Base-by-base conservation (phyloP, 1,284 basidiomycete genomes). In the Laetiporus sulphureus region DNA sequence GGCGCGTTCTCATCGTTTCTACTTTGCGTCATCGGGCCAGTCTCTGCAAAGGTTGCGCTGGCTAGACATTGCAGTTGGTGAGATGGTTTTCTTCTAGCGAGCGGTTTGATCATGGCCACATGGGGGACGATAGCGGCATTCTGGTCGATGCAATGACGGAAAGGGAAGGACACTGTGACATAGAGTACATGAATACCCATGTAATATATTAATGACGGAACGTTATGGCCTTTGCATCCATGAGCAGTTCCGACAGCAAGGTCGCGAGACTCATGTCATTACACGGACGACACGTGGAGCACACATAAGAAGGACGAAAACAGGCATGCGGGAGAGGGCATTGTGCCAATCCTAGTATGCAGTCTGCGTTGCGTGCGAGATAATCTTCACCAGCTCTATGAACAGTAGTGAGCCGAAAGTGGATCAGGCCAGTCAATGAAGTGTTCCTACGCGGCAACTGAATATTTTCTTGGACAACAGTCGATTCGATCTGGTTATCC, bases 401-500 rank as follows among this genome's bases (percentile, higher is more conserved):
- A 21, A 13, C 13, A 27, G 7, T 27, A 27, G 25, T 27, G 25
- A 13, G 13, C 25, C 7, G 8, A 7, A 12, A 3, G 34, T 32
- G 34, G 15, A 38, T 6, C 23, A 29, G 23, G 25, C 21, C 11
- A 29, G 18, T 31, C 32, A n/a, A n/a, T n/a, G n/a, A n/a, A n/a
- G n/a, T 7, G 32, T 8, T 79, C 89, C 62, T 66, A 94, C 91
- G 93, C 52, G 83, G 81, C 44, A 96, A 71, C 62, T 86, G 85
- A 51, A 96, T 87, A 54, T 75, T 83, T 69, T 96, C 93, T 64
- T 91, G 88, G 33, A 95, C 87, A 31, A 95, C 79, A n/a, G 89
- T 89, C 1, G 92, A 89, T 63, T 92, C 89, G 57, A 96, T 91
- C 58, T 92, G 87, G 65, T 96, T 97, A 64, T 94, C 90, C n/a